Conservation (phyloP, 2,329 filamentous ascomycete genomes). For the Rhytidhysteron rufulum region DNA sequence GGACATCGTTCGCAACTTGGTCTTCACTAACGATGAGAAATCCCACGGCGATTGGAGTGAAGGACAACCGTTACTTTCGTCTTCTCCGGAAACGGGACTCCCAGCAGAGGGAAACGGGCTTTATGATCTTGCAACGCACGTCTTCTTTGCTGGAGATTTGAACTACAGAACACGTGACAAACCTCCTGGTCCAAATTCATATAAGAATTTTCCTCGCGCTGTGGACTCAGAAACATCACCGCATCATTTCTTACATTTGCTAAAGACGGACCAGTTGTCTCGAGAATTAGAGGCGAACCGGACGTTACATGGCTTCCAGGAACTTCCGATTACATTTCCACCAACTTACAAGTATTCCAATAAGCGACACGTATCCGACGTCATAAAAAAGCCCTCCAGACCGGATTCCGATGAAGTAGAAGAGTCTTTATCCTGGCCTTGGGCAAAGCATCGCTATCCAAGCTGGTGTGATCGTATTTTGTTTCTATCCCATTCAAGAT, state of each 20-base stretch:
- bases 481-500: conserved; percentile 56
- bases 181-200: conserved; percentile 57
- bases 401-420: conserved; percentile 28
- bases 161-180: conserved; percentile 84
- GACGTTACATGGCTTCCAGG: conserved; percentile 73
- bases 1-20: conserved; percentile 71
- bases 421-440: conserved; percentile 56
- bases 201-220: conserved; percentile 59
- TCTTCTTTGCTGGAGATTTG: conserved; percentile 87
- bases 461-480: conserved; percentile 92
- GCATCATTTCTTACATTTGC: conserved; percentile 63
- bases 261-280: conserved; percentile 74
- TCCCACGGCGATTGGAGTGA: conserved; percentile 27
- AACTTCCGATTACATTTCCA: conserved; percentile 72
- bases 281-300: conserved; percentile 65
- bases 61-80: conserved; percentile 27
- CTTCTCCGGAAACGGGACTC: conserved; percentile 12
- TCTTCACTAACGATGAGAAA: conserved; percentile 56
- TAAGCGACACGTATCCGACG: conserved; percentile 13
- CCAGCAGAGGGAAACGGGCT: conserved; percentile 55
- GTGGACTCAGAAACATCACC: conserved; percentile 48
- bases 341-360: conserved; percentile 89
- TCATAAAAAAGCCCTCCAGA: conserved; percentile 12
- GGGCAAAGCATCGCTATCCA: conserved; percentile 80
- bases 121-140: conserved; percentile 69